These are phyloP conservation scores for Lentinula detonsa DNA, from an alignment of 768 basidiomycete genomes.

Conservation along the genomic window DNA sequence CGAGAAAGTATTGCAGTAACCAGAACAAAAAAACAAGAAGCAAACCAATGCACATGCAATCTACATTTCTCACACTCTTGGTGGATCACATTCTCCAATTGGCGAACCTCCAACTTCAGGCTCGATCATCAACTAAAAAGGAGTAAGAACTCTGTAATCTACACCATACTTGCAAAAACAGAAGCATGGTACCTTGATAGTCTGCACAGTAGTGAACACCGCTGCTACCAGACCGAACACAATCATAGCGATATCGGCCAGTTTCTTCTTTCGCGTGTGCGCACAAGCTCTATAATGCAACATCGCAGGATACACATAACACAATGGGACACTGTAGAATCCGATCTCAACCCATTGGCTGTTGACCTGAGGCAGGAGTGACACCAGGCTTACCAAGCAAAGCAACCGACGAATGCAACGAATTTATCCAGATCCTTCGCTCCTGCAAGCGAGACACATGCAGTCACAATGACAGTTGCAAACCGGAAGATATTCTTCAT, in stretches of 20 bases:
- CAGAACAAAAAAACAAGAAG: too few species aligned
- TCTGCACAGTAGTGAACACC: conserved; percentile 77
- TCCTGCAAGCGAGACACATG: conserved; percentile 73
- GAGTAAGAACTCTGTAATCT: conserved; percentile 1
- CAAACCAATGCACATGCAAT: background rate
- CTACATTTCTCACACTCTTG: background rate
- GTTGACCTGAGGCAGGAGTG: background rate
- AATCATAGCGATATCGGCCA: conserved; percentile 66
- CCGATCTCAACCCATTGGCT: background rate
- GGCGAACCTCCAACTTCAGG: conserved; percentile 29
- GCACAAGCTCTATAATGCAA: conserved; percentile 87
- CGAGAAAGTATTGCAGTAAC: too few species aligned
- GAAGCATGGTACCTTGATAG: conserved; percentile 46
- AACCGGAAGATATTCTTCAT: conserved; percentile 89
- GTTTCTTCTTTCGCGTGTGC: conserved; percentile 57
- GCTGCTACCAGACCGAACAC: conserved; percentile 70
- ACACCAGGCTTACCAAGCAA: conserved; percentile 69
- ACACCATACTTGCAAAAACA: background rate
- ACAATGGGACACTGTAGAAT: conserved; percentile 72
- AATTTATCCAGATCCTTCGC: conserved; percentile 93
- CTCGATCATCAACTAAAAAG: conserved; percentile 66
- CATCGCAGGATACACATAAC: conserved; percentile 92
- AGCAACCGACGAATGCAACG: conserved; percentile 87
- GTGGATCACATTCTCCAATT: conserved; percentile 11
- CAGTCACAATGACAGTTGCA: conserved; percentile 69